A percentile compares a stretch with the other conserved stretches of the same genome.
Evolutionary conservation across 192 early-diverging fungal genomes (phyloP).

Genomic region (Podila epicladia): DNA sequence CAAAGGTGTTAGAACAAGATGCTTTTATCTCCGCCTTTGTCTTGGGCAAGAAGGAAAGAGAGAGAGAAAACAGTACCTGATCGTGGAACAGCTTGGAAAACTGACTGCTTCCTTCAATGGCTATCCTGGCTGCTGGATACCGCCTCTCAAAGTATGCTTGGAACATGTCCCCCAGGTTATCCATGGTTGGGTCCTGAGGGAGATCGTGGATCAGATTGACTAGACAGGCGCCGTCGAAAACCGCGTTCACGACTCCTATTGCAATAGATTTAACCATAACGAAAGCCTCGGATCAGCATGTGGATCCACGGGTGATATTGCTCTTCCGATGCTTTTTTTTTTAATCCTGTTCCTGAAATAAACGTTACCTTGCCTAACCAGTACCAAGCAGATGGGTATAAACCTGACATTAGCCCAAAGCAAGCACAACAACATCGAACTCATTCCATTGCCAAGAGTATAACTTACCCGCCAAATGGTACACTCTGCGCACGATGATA

Average conservation of each 20-base stretch:
- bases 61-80: conserved; percentile 6
- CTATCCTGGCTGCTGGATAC: conserved; percentile 42
- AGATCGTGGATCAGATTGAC: conserved; percentile 45
- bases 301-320: background rate
- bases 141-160: conserved; percentile 35
- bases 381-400: background rate
- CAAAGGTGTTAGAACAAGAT: background rate
- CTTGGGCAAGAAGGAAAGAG: background rate
- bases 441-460: background rate
- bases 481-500: conserved; percentile 19
- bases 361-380: conserved; percentile 16
- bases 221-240: conserved; percentile 43
- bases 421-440: too few species aligned
- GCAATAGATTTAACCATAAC: background rate
- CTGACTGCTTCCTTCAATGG: conserved; percentile 45
- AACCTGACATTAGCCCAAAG: too few species aligned
- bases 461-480: conserved; percentile 41
- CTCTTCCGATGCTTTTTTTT: background rate
- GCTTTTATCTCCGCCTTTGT: too few species aligned
- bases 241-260: conserved; percentile 40
- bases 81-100: conserved; percentile 34
- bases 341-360: background rate
- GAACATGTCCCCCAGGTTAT: conserved; percentile 26
- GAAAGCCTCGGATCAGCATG: background rate
- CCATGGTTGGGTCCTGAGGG: conserved; percentile 24